Base-by-base conservation (phyloP, 2,329 filamentous ascomycete species). In the Chrysoporthe cubensis region DNA sequence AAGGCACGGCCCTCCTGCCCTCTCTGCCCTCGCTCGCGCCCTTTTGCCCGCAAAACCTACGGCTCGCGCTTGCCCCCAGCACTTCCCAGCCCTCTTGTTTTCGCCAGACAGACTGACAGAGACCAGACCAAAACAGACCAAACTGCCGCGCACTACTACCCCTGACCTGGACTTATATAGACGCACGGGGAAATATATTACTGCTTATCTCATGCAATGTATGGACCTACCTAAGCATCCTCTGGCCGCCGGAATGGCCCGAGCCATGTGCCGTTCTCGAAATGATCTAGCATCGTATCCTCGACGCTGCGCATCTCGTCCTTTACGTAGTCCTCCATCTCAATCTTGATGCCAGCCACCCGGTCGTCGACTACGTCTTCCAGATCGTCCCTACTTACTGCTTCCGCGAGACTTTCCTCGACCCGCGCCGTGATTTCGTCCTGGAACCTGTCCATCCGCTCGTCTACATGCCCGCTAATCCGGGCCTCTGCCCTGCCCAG, bases 301-400 rank as follows among this genome's bases (percentile, higher is more conserved):
- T 65, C 63, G 6, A 65, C 52, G 7, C 44, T 26, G 14, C 32
- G 52, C 54, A 65, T 58, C 43, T 65, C 63, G 9, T 48, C 42
- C 11, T 65, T 65, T 43, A 65, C 54, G 21, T 13, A 65, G n/a
- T 52, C 63, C 43, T 59, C 52, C 63, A 65, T 65, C 37, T 65
- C 63, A 26, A 65, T 40, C 43, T 65, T 65, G 16, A 65, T 58
- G 21, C 63, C 63, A 2, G 56, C 52, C 4, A 40, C 54, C 32
- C 54, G 54, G n/a, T 65, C 54, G 16, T 65, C 63, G 1, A 65
- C 46, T 7, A 46, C 63, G 13, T 65, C 63, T n/a, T 65, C 63
- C 8, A 59, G 42, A 40, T 59, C 54, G 26, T 58, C 21, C 40
- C 42, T 48, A 65, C 42, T 44, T 48, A 61, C 42, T 21, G 59